Conservation (phyloP, 352 stramenopile genomes). For the Phytopythium vexans region DNA sequence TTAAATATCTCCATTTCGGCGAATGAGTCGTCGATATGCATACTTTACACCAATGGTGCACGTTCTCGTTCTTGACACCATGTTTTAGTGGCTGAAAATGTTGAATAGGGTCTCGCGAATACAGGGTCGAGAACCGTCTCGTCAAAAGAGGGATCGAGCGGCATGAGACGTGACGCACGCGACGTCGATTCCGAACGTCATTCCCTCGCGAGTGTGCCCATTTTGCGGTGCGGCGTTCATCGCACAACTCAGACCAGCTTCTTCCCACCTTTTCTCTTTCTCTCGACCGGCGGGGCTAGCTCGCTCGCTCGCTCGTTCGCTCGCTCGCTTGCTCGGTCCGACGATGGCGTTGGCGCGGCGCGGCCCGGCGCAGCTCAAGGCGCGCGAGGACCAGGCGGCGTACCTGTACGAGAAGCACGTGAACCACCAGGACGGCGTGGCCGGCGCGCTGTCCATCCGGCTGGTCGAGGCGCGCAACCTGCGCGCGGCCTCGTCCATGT, state of each 20-base stretch:
- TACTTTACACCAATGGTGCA: too few relatives aligned
- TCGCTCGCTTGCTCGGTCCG: neutral
- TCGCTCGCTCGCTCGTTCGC: too few relatives aligned
- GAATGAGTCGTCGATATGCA: too few relatives aligned
- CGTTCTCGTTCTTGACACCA: too few relatives aligned
- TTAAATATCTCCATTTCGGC: too few relatives aligned
- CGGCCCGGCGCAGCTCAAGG: conserved; percentile 9
- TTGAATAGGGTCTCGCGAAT: too few relatives aligned
- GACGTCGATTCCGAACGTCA: neutral
- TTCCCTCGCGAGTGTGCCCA: neutral
- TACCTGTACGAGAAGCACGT: conserved; percentile 83
- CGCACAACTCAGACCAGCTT: neutral
- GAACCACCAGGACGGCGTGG: conserved; percentile 66
- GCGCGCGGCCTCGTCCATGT: conserved; percentile 70
- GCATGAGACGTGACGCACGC: neutral
- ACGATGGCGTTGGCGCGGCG: conserved; percentile 30
- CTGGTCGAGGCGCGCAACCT: conserved; percentile 72
- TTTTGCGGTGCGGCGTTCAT: neutral
- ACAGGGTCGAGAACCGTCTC: too few relatives aligned
- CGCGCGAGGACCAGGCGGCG: conserved; percentile 43
- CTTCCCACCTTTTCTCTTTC: neutral
- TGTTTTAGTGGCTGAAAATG: too few relatives aligned
- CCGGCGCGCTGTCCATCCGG: conserved; percentile 66
- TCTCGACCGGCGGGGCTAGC: too few relatives aligned
- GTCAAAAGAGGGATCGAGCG: too few relatives aligned